Evolutionary conservation across 2,329 filamentous ascomycete species (phyloP), one percentile per base, ranked within the genome.

Genomic region (Tolypocladium ovalisporum): DNA sequence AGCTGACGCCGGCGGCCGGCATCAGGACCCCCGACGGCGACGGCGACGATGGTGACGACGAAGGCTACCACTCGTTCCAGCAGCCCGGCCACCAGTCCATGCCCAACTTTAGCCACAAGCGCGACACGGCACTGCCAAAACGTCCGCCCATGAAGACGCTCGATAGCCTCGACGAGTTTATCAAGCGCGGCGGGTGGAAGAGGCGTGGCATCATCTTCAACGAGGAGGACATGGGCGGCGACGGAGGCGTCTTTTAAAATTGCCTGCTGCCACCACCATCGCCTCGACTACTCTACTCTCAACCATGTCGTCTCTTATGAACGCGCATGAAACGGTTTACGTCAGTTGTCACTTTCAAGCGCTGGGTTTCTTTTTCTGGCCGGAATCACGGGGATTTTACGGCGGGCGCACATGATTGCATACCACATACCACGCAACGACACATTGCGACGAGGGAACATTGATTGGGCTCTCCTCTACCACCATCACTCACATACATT

Each of bases 111-210:
- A 69, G 70, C 52, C 68, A 70, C 58, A 68, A 68, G 66, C 65
- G 66, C 55, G 59, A 53, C 56, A 52, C 55, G 27, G 62, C 61
- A 7, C 60, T 66, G 13, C 66, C 68, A 22, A 66, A 64, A 58
- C 64, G 73, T 19, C 74, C 74, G n/a, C 67, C 69, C 15, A 70
- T 75, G 65, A 67, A 68, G 63, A 68, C 70, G 12, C 64, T 71
- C 53, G 71, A 73, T 63, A 69, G 66, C 58, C 68, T 76, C 61
- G 72, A 76, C 53, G 67, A 75, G 62, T 73, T 73, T 39, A 68
- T 74, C 61, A 74, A 74, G 67, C 71, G 72, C 19, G 72, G 73
- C 40, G 73, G 74, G 37, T 76, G 73, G 74, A 76, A 76, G 68
- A 67, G 74, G 56, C 67, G 72, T 15, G 74, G 73, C 54, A 70